phyloP scores from a whole-genome alignment of 176 grass and related monocot genomes.

The Oryza meyeriana region DNA sequence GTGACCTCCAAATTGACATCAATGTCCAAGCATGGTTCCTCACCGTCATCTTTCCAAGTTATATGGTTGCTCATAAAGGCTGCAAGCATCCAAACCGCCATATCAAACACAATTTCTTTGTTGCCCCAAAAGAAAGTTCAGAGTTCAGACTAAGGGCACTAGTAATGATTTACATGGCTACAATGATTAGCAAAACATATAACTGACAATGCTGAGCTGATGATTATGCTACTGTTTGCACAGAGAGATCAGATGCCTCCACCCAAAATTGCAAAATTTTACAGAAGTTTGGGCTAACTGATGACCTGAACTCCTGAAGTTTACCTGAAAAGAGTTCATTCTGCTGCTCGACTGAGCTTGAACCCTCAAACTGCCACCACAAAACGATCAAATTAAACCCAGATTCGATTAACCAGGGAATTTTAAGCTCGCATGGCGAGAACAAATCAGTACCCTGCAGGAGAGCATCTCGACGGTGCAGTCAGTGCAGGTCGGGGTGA shows the following conservation, averaged over 20 bases:
- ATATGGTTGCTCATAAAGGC: conserved; percentile 86
- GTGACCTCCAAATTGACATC: conserved; percentile 74
- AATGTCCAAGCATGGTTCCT: conserved; percentile 58
- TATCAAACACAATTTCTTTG: neutral
- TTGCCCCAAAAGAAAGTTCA: neutral
- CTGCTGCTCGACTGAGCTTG: conserved; percentile 56
- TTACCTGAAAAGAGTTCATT: conserved; percentile 77
- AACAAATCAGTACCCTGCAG: conserved; percentile 46
- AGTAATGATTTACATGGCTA: neutral
- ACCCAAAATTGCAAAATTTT: neutral
- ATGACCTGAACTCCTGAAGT: neutral
- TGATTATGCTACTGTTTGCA: neutral
- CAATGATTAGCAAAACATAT: neutral
- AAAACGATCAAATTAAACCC: neutral
- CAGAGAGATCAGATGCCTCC: neutral
- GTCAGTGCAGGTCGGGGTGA: conserved; percentile 49
- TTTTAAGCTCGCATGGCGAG: too few species aligned
- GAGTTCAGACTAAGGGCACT: neutral
- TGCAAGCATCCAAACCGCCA: conserved; percentile 3
- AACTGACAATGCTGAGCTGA: neutral
- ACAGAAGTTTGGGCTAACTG: neutral
- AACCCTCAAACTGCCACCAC: conserved; percentile 70
- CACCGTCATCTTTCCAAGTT: conserved; percentile 54
- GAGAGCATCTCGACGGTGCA: conserved; percentile 92
- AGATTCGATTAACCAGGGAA: neutral